These are phyloP conservation scores for Xylaria bambusicola DNA, from an alignment of 495 filamentous ascomycete genomes.

Conservation along the genomic window DNA sequence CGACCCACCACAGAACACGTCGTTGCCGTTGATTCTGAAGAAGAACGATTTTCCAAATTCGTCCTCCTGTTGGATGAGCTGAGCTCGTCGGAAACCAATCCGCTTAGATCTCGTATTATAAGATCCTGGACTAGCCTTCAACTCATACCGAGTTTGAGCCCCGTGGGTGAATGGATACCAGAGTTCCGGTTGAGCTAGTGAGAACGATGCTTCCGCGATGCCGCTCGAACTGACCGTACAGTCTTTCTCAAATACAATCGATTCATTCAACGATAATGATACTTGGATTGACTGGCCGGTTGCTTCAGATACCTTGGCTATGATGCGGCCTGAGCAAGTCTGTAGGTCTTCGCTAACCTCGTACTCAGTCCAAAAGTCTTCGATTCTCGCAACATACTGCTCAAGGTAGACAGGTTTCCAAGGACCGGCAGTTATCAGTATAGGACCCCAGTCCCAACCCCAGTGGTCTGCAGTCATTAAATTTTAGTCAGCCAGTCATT, in stretches of 20 bases:
- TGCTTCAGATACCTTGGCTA: constrained; percentile 55
- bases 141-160: constrained; percentile 61
- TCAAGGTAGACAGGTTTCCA: constrained; percentile 72
- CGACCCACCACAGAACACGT: constrained; percentile 70
- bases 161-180: constrained; percentile 78
- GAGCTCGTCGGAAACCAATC: constrained; percentile 62
- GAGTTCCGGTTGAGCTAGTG: constrained; percentile 58
- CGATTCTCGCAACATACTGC: constrained; percentile 49
- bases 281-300: constrained; percentile 29
- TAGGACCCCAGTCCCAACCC: constrained; percentile 86
- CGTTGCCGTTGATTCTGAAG: constrained; percentile 70
- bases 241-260: constrained; percentile 51
- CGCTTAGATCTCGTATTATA: constrained; percentile 31
- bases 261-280: constrained; percentile 45
- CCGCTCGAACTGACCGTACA: constrained; percentile 45
- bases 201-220: constrained; percentile 46
- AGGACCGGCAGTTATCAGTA: constrained; percentile 69
- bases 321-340: constrained; percentile 30
- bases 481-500: neutral
- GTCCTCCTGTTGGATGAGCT: constrained; percentile 61
- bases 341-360: constrained; percentile 50
- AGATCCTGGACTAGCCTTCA: constrained; percentile 49
- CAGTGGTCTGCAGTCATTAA: constrained; percentile 56
- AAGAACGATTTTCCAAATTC: constrained; percentile 68
- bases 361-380: constrained; percentile 57